Evolutionary conservation across 2,329 filamentous ascomycete species (phyloP).

Genomic region (Aspergillus persii): DNA sequence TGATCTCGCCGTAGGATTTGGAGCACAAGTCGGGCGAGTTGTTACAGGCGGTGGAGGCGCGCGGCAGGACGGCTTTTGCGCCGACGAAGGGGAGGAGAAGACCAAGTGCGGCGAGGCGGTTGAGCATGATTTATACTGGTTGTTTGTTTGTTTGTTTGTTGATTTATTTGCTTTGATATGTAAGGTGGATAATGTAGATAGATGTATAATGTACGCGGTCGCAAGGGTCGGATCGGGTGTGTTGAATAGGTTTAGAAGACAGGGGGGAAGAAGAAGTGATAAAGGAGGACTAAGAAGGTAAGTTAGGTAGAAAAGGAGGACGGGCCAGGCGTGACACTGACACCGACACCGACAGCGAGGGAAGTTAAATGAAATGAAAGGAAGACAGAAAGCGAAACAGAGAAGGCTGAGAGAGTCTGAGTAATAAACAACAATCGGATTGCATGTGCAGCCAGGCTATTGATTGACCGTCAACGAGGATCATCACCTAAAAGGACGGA

Average conservation of each 20-base stretch:
- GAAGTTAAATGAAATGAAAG: not conserved
- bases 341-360: not conserved
- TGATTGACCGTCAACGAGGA: not conserved
- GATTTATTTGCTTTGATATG: not conserved
- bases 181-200: not conserved
- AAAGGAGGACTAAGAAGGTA: not conserved
- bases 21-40: slow-evolving; percentile 74
- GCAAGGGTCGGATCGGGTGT: not conserved
- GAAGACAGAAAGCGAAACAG: not conserved
- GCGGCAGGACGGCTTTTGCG: slow-evolving; percentile 30
- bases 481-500: not conserved
- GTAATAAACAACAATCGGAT: not conserved
- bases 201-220: not conserved
- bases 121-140: slow-evolving; percentile 22
- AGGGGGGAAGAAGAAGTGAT: not conserved
- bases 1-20: slow-evolving; percentile 71
- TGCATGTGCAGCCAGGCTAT: not conserved
- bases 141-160: not conserved
- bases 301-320: not conserved
- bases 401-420: not conserved
- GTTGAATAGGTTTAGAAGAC: no score
- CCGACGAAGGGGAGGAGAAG: slow-evolving; percentile 29
- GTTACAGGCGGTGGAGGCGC: slow-evolving; percentile 62
- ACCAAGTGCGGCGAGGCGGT: slow-evolving; percentile 24
- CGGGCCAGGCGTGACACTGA: not conserved